Base-by-base conservation (phyloP, 345 rosid genomes). In the Pistacia atlantica region DNA sequence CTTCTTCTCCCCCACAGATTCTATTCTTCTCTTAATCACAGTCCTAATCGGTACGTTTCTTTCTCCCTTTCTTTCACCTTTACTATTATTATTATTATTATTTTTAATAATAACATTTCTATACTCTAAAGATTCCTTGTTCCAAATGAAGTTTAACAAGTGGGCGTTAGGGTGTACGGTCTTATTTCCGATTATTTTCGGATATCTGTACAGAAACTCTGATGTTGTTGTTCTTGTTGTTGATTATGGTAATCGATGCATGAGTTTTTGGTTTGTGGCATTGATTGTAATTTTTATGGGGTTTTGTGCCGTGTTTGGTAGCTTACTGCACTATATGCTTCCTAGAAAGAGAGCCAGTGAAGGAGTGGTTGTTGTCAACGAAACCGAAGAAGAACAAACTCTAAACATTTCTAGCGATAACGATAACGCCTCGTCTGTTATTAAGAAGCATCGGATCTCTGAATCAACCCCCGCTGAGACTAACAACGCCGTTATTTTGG, bases 271-370 rank as follows among this genome's bases (percentile, higher is more conserved):
- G 7, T 68, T 28, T 69, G 61, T 80, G 63, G 73, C 78, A 79
- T 55, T 86, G 70, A 65, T 72, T 58, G 60, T 83, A 75, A 79
- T 87, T 65, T 81, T 80, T 37, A 68, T 86, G 85, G 88, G 80
- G 7, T 70, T 82, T 78, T 86, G 80, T 85, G 77, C 78, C 68
- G 66, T 87, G 75, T 82, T 89, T 71, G 84, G 84, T 87, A 89
- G 91, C 76, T 82, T 89, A 49, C 84, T 84, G 78, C 90, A 86
- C 95, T 92, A 86, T 91, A 96, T 96, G 98, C 99, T 93, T 93
- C 97, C 93, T 82, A 83, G 82, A 80, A 96, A 91, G 93, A 90
- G 98, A 91, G 84, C 89, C 65, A 81, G 72, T 80, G 89, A 83
- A 82, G 90, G 81, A 73, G 83, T 63, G 71, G 84, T 81, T 80